These are phyloP conservation scores for Solanum piurae DNA, from an alignment of 257 asterid species.

Conservation along the genomic window DNA sequence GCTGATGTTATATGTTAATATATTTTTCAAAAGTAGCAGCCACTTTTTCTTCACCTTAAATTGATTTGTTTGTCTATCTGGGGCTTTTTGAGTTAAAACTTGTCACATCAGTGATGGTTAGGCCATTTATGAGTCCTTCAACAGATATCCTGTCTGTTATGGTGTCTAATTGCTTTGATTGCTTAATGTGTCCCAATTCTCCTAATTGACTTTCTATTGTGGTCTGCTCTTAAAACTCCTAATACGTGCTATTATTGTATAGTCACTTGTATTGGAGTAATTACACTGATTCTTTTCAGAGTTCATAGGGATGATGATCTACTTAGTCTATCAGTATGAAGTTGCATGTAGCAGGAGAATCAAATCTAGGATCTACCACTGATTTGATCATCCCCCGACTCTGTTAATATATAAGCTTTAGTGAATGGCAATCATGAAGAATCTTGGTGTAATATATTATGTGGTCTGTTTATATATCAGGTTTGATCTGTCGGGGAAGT, in stretches of 20 bases:
- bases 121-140: neutral
- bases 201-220: neutral
- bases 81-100: neutral
- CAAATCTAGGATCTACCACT: neutral
- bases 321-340: neutral
- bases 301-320: neutral
- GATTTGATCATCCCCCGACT: neutral
- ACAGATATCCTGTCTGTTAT: neutral
- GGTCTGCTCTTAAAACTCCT: neutral
- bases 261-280: neutral
- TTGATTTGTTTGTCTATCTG: neutral
- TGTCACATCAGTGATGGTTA: neutral
- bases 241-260: neutral
- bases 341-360: neutral
- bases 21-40: neutral
- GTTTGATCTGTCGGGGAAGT: conserved; percentile 90
- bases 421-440: neutral
- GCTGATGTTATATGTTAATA: neutral
- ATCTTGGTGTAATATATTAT: neutral
- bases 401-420: neutral
- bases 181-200: neutral
- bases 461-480: conserved; percentile 18
- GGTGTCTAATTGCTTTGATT: neutral
- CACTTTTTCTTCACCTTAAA: neutral
- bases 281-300: neutral